phyloP scores from a whole-genome alignment of 2,329 filamentous ascomycete genomes.

The Fusarium temperatum region DNA sequence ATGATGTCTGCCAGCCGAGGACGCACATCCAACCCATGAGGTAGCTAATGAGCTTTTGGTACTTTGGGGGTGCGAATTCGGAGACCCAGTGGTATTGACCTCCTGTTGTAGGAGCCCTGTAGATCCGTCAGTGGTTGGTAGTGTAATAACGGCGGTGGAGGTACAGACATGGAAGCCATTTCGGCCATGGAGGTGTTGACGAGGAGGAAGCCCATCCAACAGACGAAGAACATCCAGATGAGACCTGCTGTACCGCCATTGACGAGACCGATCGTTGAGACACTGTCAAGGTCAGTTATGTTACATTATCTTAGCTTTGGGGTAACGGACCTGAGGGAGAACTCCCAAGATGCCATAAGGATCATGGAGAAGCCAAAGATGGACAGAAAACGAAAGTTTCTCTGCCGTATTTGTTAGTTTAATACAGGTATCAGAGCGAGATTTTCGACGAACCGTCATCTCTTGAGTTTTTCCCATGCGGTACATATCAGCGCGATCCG shows the following conservation, averaged over 20 bases:
- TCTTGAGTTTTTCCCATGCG: slow-evolving; percentile 36
- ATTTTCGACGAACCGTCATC: slow-evolving; percentile 28
- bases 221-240: slow-evolving; percentile 55
- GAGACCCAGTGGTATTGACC: slow-evolving; percentile 69
- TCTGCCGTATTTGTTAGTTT: slow-evolving; percentile 27
- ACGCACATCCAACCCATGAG: slow-evolving; percentile 57
- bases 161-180: slow-evolving; percentile 56
- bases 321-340: slow-evolving; percentile 46
- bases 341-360: slow-evolving; percentile 56
- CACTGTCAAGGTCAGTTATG: background rate
- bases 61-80: slow-evolving; percentile 58
- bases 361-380: slow-evolving; percentile 60
- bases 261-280: slow-evolving; percentile 36
- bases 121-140: background rate
- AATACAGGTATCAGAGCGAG: rapidly evolving
- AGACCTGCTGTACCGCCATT: slow-evolving; percentile 58
- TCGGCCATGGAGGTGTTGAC: slow-evolving; percentile 57
- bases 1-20: slow-evolving; percentile 55
- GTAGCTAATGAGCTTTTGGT: slow-evolving; percentile 64
- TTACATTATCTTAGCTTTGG: rapidly evolving
- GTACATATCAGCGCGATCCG: slow-evolving; percentile 38
- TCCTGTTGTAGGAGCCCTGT: slow-evolving; percentile 60
- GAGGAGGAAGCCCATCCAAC: slow-evolving; percentile 50
- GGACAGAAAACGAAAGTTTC: slow-evolving; percentile 56
- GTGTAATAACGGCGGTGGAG: rapidly evolving